A percentile compares a stretch with the other conserved stretches of the same genome.
phyloP scores from a whole-genome alignment of 2,329 filamentous ascomycete species.

The Fusarium annulatum region DNA sequence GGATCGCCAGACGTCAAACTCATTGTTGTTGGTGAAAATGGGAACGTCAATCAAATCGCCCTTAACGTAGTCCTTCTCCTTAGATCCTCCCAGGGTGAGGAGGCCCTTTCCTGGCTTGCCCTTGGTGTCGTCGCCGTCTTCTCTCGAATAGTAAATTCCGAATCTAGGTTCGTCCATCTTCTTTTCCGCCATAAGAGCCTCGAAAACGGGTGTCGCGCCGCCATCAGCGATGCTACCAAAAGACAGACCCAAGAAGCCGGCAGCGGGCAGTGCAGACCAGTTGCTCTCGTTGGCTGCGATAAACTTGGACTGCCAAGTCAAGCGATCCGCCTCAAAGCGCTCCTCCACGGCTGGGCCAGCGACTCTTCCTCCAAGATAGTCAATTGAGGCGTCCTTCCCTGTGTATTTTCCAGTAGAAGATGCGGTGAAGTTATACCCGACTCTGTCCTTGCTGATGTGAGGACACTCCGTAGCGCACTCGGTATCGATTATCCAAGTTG shows the following conservation, averaged over 20 bases:
- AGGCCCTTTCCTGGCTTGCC: slow-evolving; percentile 40
- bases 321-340: slow-evolving; percentile 30
- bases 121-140: slow-evolving; percentile 3
- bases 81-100: slow-evolving; percentile 49
- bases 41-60: slow-evolving; percentile 38
- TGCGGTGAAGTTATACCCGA: slow-evolving; percentile 42
- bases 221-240: slow-evolving; percentile 49
- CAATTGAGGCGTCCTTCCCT: slow-evolving; percentile 38
- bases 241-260: slow-evolving; percentile 52
- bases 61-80: slow-evolving; percentile 46
- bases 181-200: slow-evolving; percentile 47
- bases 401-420: slow-evolving; percentile 44
- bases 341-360: slow-evolving; percentile 45
- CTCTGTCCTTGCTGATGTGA: slow-evolving; percentile 41
- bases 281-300: slow-evolving; percentile 46
- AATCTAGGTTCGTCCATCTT: slow-evolving; percentile 49
- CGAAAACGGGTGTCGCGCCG: slow-evolving; percentile 46
- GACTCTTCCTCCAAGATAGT: slow-evolving; percentile 48
- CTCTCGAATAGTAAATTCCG: slow-evolving; percentile 46
- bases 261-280: slow-evolving; percentile 46
- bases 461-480: slow-evolving; percentile 43
- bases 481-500: slow-evolving; percentile 48
- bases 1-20: slow-evolving; percentile 50
- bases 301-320: slow-evolving; percentile 46
- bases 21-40: background rate